Percentiles rank a stretch among this genome's conserved stretches.
phyloP scores from a whole-genome alignment of 805 yeast genomes.

The Ogataea wickerhamii region DNA sequence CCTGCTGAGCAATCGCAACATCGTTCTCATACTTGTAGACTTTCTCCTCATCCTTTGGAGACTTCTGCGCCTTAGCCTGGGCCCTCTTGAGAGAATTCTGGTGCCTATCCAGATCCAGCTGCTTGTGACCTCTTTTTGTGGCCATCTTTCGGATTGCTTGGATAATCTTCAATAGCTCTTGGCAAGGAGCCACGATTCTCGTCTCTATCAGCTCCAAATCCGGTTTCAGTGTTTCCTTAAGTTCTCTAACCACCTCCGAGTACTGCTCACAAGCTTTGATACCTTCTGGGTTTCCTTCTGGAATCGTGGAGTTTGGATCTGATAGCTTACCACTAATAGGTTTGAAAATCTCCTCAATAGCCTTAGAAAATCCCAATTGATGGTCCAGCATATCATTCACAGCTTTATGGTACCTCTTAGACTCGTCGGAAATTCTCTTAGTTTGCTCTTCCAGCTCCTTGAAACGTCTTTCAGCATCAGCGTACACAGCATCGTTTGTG shows the following conservation, averaged over 20 bases:
- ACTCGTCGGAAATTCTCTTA: conserved; percentile 83
- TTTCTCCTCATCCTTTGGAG: conserved; percentile 86
- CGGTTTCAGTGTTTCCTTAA: conserved; percentile 83
- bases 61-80: conserved; percentile 78
- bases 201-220: conserved; percentile 90
- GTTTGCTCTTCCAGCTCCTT: conserved; percentile 88
- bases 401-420: conserved; percentile 84
- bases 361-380: conserved; percentile 92
- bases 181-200: conserved; percentile 87
- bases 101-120: conserved; percentile 87
- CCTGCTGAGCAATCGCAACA: conserved; percentile 87
- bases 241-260: conserved; percentile 79
- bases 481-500: conserved; percentile 83
- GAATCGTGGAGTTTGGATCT: conserved; percentile 80
- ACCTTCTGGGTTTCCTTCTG: conserved; percentile 96
- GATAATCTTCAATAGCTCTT: conserved; percentile 80
- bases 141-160: conserved; percentile 88
- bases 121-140: conserved; percentile 92
- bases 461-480: conserved; percentile 95
- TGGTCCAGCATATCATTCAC: conserved; percentile 91
- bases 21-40: conserved; percentile 88
- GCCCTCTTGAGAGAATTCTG: conserved; percentile 63
- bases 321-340: conserved; percentile 91
- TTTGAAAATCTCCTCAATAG: conserved; percentile 92
- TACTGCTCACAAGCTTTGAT: conserved; percentile 92